Evolutionary conservation across 2,329 filamentous ascomycete genomes (phyloP).

Genomic region (Didymellaceae sp.): DNA sequence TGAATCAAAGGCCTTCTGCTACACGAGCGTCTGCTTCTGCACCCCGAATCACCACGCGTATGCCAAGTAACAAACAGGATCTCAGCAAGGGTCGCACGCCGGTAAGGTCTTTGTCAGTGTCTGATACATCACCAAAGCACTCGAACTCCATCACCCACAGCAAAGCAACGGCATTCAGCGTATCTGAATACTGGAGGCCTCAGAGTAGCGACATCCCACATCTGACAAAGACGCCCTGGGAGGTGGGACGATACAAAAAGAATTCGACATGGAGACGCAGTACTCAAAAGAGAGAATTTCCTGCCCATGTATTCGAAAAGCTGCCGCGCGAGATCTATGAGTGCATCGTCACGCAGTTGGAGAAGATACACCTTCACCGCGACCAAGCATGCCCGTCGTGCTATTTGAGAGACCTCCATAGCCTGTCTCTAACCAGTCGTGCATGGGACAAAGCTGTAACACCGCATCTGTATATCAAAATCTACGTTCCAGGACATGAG

Average conservation of each 20-base stretch:
- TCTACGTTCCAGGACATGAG: slow-evolving; percentile 58
- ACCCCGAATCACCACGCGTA: too few relatives aligned
- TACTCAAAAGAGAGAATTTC: slow-evolving; percentile 22
- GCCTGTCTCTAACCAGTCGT: slow-evolving; percentile 61
- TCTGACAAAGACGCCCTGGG: slow-evolving; percentile 49
- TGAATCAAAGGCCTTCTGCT: background rate
- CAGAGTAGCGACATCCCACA: slow-evolving; percentile 26
- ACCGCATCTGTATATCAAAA: slow-evolving; percentile 54
- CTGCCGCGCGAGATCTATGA: slow-evolving; percentile 63
- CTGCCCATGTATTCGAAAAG: slow-evolving; percentile 50
- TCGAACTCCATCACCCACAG: slow-evolving; percentile 1
- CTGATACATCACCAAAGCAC: background rate
- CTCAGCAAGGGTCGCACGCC: too few relatives aligned
- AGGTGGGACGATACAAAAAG: slow-evolving; percentile 42
- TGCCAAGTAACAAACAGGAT: too few relatives aligned
- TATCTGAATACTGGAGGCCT: background rate
- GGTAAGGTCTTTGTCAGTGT: background rate
- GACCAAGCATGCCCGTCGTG: slow-evolving; percentile 58
- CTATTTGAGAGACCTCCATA: slow-evolving; percentile 61
- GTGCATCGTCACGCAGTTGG: slow-evolving; percentile 60
- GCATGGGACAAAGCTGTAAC: slow-evolving; percentile 62
- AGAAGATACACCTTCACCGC: slow-evolving; percentile 50
- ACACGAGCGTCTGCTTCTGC: background rate
- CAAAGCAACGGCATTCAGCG: slow-evolving; percentile 1
- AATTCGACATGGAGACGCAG: slow-evolving; percentile 42